phyloP scores from a whole-genome alignment of 495 filamentous ascomycete species.

The Penicillium goetzii region DNA sequence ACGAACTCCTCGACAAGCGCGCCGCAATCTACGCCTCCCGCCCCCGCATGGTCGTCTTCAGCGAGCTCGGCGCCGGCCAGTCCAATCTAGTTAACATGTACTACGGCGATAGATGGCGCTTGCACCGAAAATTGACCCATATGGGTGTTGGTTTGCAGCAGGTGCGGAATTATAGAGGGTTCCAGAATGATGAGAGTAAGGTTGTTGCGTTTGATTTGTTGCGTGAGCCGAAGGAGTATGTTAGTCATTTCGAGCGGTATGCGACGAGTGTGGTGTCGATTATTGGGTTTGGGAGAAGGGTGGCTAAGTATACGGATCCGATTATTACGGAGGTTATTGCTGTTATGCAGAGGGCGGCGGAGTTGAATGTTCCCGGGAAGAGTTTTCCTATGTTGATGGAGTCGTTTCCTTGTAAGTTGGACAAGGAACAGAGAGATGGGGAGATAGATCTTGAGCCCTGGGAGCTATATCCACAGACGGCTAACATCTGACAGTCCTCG shows the following conservation, averaged over 20 bases:
- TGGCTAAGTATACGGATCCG: constrained; percentile 40
- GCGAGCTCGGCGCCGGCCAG: constrained; percentile 57
- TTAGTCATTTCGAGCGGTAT: constrained; percentile 46
- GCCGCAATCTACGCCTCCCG: constrained; percentile 31
- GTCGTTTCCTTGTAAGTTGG: constrained; percentile 53
- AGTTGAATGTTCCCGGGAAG: constrained; percentile 55
- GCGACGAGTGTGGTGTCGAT: constrained; percentile 51
- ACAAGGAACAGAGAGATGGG: background rate
- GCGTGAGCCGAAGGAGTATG: constrained; percentile 41
- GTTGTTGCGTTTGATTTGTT: constrained; percentile 44
- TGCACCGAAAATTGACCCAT: constrained; percentile 65
- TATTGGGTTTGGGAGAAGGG: constrained; percentile 45
- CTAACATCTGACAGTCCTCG: constrained; percentile 38
- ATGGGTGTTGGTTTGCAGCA: constrained; percentile 63
- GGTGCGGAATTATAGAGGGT: constrained; percentile 59
- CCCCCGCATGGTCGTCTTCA: constrained; percentile 36
- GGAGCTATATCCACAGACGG: background rate
- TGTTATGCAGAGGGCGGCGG: constrained; percentile 40
- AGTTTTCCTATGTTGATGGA: constrained; percentile 64
- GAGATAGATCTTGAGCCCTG: background rate
- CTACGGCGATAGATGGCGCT: constrained; percentile 62
- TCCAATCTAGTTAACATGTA: constrained; percentile 62
- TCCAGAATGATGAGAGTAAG: constrained; percentile 61
- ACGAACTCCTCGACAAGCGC: constrained; percentile 48
- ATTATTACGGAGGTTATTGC: constrained; percentile 53